Evolutionary conservation across 1,284 basidiomycete species (phyloP).

Genomic region (Sanghuangporus weigelae): DNA sequence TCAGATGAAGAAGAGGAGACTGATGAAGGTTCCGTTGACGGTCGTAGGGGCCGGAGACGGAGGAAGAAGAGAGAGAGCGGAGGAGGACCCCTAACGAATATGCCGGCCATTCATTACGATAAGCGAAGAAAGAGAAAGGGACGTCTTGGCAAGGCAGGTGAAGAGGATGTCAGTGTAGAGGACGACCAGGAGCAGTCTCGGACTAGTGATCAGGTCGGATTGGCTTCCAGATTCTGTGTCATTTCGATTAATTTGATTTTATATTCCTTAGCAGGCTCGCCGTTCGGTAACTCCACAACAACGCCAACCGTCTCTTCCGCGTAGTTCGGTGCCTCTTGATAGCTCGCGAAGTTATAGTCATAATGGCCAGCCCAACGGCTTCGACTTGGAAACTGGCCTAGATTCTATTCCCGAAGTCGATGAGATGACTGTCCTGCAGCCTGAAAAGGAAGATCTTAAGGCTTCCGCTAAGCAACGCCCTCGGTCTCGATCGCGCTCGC

Average conservation of each 20-base stretch:
- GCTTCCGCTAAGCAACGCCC: background rate
- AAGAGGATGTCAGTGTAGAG: constrained; percentile 39
- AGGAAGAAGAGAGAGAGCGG: constrained; percentile 50
- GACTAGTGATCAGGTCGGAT: constrained; percentile 21
- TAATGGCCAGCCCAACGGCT: constrained; percentile 31
- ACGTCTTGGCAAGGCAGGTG: constrained; percentile 29
- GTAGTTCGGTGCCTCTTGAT: constrained; percentile 32
- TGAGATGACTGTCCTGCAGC: constrained; percentile 2
- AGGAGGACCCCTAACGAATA: constrained; percentile 53
- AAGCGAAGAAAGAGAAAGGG: constrained; percentile 42
- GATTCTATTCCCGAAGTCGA: constrained; percentile 57
- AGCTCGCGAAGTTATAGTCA: constrained; percentile 17
- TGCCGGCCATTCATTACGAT: constrained; percentile 61
- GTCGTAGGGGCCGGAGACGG: constrained; percentile 39
- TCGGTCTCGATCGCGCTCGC: constrained; percentile 17
- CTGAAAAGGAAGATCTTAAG: background rate
- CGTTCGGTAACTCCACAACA: constrained; percentile 18
- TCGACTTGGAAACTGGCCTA: constrained; percentile 45
- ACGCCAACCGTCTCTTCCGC: constrained; percentile 28
- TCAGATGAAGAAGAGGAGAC: constrained; percentile 56
- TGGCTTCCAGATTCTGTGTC: constrained; percentile 21
- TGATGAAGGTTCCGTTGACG: constrained; percentile 52
- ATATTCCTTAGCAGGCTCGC: constrained; percentile 21
- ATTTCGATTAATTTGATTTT: constrained; percentile 15
- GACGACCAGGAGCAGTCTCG: constrained; percentile 32